These are phyloP conservation scores for Dorcoceras hygrometricum DNA, from an alignment of 257 asterid genomes.

Conservation along the genomic window DNA sequence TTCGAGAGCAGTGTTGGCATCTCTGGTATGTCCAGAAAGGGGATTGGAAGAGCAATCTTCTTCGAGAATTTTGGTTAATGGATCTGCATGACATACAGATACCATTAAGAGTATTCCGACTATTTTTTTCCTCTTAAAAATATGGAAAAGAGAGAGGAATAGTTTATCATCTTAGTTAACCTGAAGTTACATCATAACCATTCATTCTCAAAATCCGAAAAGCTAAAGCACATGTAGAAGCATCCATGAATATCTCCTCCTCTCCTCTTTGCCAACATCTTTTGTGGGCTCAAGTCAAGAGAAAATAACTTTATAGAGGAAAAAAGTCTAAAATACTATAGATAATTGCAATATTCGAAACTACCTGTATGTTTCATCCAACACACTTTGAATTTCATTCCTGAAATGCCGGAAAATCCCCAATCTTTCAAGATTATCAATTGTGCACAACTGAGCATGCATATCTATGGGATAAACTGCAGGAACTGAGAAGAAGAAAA, in stretches of 20 bases:
- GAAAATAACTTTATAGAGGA: constrained; percentile 1
- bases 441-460: constrained; percentile 47
- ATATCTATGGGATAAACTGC: constrained; percentile 58
- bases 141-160: constrained; percentile 5
- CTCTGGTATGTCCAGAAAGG: constrained; percentile 41
- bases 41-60: constrained; percentile 40
- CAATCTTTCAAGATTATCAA: constrained; percentile 65
- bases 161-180: constrained; percentile 29
- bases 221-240: constrained; percentile 76
- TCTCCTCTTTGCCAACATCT: constrained; percentile 79
- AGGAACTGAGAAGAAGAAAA: constrained; percentile 54
- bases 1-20: constrained; percentile 49
- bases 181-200: constrained; percentile 72
- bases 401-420: constrained; percentile 65
- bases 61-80: constrained; percentile 37
- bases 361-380: constrained; percentile 81
- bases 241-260: constrained; percentile 78
- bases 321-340: neutral
- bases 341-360: neutral
- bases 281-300: constrained; percentile 40
- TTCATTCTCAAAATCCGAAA: constrained; percentile 62
- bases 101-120: neutral
- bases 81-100: constrained; percentile 43
- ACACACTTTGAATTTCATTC: constrained; percentile 48
- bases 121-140: constrained; percentile 6